Evolutionary conservation across 75 land plant genomes (phyloP), one percentile per base, ranked within the genome.

Genomic region (Chamaecyparis obtusa): DNA sequence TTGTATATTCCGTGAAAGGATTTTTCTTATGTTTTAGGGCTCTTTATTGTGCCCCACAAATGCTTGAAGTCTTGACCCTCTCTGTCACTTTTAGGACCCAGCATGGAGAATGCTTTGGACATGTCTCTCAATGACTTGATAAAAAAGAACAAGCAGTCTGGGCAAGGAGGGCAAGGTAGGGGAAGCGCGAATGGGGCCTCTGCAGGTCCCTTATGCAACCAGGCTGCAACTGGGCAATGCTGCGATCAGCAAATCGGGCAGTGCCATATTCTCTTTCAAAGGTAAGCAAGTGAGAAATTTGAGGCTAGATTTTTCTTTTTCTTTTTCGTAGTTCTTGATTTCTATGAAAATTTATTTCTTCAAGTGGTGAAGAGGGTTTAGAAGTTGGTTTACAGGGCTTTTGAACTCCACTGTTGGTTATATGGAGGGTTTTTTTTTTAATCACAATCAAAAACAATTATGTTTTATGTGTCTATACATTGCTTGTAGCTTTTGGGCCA

Each of bases 121-220:
- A 95, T 97, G 94, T 89, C 97, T 27, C 94, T 98, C 7, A 99
- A 98, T 83, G 96, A 96, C 43, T 78, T 98, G 86, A 95, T 98
- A 88, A 97, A 97, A 90, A 91, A 33, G 88, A 97, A 92, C 95
- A 96, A 95, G 88, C 89, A 92, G 67, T 83, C 93, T 72, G 67
- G 88, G 10, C 35, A 86, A 77, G 89, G 94, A n/a, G 88, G 88
- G 24, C 91, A 89, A 35, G 83, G 90, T 30, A 86, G 90, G 6
- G 78, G 92, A 19, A 71, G 89, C 43, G 88, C 93, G 69, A 85
- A 88, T 9, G 57, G 74, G 8, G 84, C 46, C 43, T 39, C 92
- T 2, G 3, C 85, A 3, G 98, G 95, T 48, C 96, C 95, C 19
- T 80, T 91, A 21, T 95, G 96, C 79, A 51, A 27, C 2, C 41